Percentiles rank a stretch among this genome's conserved stretches.
Conservation (phyloP, 2,329 filamentous ascomycete genomes). For the Salinomyces thailandicus region DNA sequence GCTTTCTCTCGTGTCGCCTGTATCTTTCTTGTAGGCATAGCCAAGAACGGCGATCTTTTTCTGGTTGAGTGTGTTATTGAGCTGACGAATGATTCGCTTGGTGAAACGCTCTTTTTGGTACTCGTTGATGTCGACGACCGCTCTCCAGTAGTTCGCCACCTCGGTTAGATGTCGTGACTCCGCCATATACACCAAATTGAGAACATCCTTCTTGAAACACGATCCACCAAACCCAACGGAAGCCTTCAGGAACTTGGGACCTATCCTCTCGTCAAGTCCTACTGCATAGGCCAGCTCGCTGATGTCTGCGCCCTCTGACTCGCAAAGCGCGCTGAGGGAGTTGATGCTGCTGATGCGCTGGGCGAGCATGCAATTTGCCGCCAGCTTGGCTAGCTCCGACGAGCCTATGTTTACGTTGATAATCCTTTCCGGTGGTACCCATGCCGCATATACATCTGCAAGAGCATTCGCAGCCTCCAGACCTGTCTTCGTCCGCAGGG, state of each 20-base stretch:
- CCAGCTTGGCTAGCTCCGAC: slow-evolving; percentile 68
- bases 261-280: slow-evolving; percentile 59
- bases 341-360: slow-evolving; percentile 76
- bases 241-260: slow-evolving; percentile 61
- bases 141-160: slow-evolving; percentile 64
- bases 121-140: slow-evolving; percentile 67
- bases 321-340: slow-evolving; percentile 68
- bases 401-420: slow-evolving; percentile 66
- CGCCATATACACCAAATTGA: slow-evolving; percentile 63
- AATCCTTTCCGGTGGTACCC: slow-evolving; percentile 58
- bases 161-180: slow-evolving; percentile 59
- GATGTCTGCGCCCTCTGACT: slow-evolving; percentile 65
- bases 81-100: slow-evolving; percentile 50
- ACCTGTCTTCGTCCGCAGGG: slow-evolving; percentile 39
- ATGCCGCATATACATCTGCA: slow-evolving; percentile 56
- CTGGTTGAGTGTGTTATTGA: slow-evolving; percentile 57
- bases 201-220: slow-evolving; percentile 73
- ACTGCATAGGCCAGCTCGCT: slow-evolving; percentile 58
- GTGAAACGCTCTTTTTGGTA: slow-evolving; percentile 52
- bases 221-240: slow-evolving; percentile 69
- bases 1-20: slow-evolving; percentile 62
- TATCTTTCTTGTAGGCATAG: slow-evolving; percentile 73
- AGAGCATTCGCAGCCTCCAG: slow-evolving; percentile 53
- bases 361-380: slow-evolving; percentile 69
- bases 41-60: slow-evolving; percentile 65